Percentiles rank a stretch among this genome's conserved stretches.
These are phyloP conservation scores for Paramecium sexaurelia DNA, from an alignment of 73 alveolate genomes.

Conservation along the genomic window DNA sequence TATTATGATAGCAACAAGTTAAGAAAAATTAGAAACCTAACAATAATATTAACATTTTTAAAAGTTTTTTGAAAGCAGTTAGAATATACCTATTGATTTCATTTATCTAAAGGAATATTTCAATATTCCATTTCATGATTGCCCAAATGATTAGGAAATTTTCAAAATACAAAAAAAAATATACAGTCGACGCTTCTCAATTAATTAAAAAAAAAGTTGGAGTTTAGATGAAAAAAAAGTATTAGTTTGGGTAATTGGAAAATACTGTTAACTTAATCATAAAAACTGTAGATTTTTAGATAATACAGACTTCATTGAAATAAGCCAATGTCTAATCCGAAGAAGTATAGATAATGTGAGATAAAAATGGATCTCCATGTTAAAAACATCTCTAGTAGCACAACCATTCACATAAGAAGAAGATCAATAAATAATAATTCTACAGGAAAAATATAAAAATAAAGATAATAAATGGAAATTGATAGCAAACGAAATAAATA, in stretches of 20 bases:
- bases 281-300: neutral
- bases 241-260: slow-evolving; percentile 14
- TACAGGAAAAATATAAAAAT: neutral
- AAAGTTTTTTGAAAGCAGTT: neutral
- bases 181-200: neutral
- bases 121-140: neutral
- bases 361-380: neutral
- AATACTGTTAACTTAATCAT: neutral
- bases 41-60: neutral
- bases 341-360: neutral
- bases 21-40: neutral
- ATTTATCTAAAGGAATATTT: neutral
- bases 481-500: slow-evolving; percentile 12
- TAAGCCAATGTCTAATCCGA: neutral
- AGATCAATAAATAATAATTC: neutral
- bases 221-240: slow-evolving; percentile 7
- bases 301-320: neutral
- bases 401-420: neutral
- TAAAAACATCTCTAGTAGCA: neutral
- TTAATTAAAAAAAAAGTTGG: neutral
- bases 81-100: neutral
- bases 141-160: neutral
- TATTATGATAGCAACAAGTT: neutral
- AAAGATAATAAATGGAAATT: neutral
- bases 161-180: neutral